These are phyloP conservation scores for Vitis cinerea DNA, from an alignment of 164 flowering plant species.

Conservation along the genomic window DNA sequence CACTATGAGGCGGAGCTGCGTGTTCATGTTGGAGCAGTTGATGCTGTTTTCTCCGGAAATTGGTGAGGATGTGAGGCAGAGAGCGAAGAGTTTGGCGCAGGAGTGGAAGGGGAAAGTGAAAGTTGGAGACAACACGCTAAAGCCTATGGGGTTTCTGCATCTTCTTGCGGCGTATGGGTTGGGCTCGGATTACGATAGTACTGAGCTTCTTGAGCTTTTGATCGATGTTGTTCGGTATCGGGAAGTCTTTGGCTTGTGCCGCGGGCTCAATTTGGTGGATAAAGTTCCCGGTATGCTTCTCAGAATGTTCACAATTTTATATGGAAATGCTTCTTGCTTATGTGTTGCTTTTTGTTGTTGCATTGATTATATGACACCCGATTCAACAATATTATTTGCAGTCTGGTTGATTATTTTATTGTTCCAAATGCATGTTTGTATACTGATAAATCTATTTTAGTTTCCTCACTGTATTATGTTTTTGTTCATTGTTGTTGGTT, in stretches of 20 bases:
- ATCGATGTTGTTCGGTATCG: slow-evolving; percentile 24
- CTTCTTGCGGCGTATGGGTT: slow-evolving; percentile 51
- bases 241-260: slow-evolving; percentile 29
- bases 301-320: neutral
- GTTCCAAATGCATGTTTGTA: too few species aligned
- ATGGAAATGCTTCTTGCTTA: neutral
- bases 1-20: slow-evolving; percentile 31
- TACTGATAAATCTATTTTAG: too few species aligned
- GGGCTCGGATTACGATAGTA: slow-evolving; percentile 27
- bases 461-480: too few species aligned
- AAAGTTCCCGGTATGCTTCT: slow-evolving; percentile 44
- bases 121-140: too few species aligned
- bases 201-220: slow-evolving; percentile 42
- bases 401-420: too few species aligned
- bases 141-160: slow-evolving; percentile 38
- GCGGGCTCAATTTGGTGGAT: slow-evolving; percentile 32
- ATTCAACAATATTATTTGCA: neutral
- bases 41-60: slow-evolving; percentile 15
- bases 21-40: slow-evolving; percentile 50
- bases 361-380: too few species aligned
- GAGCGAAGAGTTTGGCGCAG: slow-evolving; percentile 45
- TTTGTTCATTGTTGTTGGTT: too few species aligned
- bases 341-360: too few species aligned
- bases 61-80: slow-evolving; percentile 30
- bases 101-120: slow-evolving; percentile 54